Percentiles rank a stretch among this genome's conserved stretches.
phyloP scores from a whole-genome alignment of 2,329 filamentous ascomycete species.

The Cercospora sp. region DNA sequence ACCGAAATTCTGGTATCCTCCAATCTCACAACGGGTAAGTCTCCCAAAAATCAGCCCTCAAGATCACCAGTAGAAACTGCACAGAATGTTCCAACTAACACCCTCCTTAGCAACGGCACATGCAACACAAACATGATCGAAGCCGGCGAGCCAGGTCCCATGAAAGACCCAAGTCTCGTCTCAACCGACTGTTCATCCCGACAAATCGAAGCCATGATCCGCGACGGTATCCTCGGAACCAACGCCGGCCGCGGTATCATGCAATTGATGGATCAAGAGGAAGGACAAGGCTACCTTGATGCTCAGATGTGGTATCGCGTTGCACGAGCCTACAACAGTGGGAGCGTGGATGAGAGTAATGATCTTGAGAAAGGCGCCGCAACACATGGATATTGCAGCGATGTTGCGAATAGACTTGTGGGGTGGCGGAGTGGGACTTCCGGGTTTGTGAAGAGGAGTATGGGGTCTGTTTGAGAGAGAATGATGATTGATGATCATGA shows the following conservation, averaged over 20 bases:
- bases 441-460: not conserved
- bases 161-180: constrained; percentile 31
- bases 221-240: constrained; percentile 48
- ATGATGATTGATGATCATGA: not conserved
- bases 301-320: constrained; percentile 12
- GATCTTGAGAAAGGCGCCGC: not conserved
- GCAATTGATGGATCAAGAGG: constrained; percentile 38
- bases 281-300: not conserved
- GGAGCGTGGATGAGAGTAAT: not conserved
- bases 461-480: not conserved
- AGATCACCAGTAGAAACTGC: not conserved
- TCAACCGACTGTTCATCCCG: constrained; percentile 28
- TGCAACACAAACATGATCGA: constrained; percentile 38
- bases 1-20: constrained; percentile 49
- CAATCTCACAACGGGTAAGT: constrained; percentile 44
- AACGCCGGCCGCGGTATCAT: constrained; percentile 46
- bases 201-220: constrained; percentile 44
- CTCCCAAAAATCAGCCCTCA: not conserved
- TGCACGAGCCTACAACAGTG: constrained; percentile 3
- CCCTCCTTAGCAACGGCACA: constrained; percentile 37
- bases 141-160: constrained; percentile 37
- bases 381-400: not conserved
- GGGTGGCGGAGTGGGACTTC: not conserved
- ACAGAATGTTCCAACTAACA: not conserved
- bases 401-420: not conserved